Evolutionary conservation across 768 basidiomycete genomes (phyloP), one percentile per base, ranked within the genome.

Genomic region (Daedaleopsis nitida): DNA sequence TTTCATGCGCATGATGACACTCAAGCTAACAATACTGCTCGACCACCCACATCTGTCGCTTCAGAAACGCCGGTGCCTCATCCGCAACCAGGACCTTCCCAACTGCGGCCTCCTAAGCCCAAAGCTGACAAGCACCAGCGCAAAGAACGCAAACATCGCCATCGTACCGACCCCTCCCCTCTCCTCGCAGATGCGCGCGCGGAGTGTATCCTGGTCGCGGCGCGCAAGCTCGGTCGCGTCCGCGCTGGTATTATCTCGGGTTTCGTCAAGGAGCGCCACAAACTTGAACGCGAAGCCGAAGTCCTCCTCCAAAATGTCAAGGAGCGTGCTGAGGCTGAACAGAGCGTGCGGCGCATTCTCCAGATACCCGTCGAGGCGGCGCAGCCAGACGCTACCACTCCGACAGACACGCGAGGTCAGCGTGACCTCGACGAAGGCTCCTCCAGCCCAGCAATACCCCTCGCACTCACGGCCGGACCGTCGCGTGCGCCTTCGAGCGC

Each of bases 121-220:
- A 65, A 57, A 34, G 16, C 16, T 10, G 58, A 48, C 11, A 60
- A 59, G 38, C 43, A 19, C 13, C 57, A 49, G 24, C 43, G 39
- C 13, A 44, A 51, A 32, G 52, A 45, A n/a, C 42, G 60, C 70
- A 71, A 52, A 35, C 59, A 23, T 52, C 64, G 58, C 51, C 45
- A 50, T 32, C 17, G 17, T 11, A 24, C 21, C 10, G 16, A 47
- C n/a, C 44, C 16, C 23, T 32, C 43, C 70, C 81, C 43, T 59
- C 82, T 47, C 70, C 80, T 62, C 75, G 64, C 86, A 1, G 91
- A 92, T 62, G 91, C 90, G 5, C 82, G 87, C 49, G 78, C 81
- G 0, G 90, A 92, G 66, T 89, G 89, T 66, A 74, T 91, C 12
- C 77, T 92, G 1, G 75, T 89, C 13, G 90, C 90, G 3, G 86